A percentile compares a stretch with the other conserved stretches of the same genome.
Conservation (phyloP, 306 rosid species). For the Prunus armeniaca region DNA sequence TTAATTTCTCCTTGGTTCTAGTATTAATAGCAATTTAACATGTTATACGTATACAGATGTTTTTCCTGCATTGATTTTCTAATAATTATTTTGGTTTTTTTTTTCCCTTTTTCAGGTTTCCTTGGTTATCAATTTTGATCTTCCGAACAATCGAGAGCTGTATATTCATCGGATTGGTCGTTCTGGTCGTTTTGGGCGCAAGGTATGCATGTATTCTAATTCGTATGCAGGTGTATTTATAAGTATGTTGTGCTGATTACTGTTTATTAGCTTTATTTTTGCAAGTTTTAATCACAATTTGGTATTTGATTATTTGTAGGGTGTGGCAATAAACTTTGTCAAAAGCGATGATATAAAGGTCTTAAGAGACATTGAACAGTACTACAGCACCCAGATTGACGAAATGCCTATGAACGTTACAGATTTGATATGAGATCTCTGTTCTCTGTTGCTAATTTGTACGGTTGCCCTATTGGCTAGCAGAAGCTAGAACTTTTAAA, state of each 20-base stretch:
- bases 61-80: too few species aligned
- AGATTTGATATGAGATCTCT: constrained; percentile 57
- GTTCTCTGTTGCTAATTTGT: neutral
- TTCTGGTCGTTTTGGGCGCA: constrained; percentile 98
- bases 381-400: constrained; percentile 96
- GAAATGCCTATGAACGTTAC: constrained; percentile 99
- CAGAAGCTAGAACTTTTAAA: neutral
- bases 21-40: too few species aligned
- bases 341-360: constrained; percentile 95
- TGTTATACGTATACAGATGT: too few species aligned
- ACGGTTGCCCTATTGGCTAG: neutral
- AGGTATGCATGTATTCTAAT: constrained; percentile 44
- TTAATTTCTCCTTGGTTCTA: too few species aligned
- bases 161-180: constrained; percentile 98
- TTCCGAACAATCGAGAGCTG: constrained; percentile 96
- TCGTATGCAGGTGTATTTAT: too few species aligned
- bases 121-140: constrained; percentile 88
- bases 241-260: too few species aligned
- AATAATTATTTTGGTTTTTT: too few species aligned
- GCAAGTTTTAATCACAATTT: neutral
- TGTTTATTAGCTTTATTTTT: too few species aligned
- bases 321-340: constrained; percentile 97
- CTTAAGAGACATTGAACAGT: constrained; percentile 91
- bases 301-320: constrained; percentile 48
- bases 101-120: constrained; percentile 53